A percentile compares a stretch with the other conserved stretches of the same genome.
Evolutionary conservation across 805 yeast species (phyloP).

Genomic region (Spathaspora arborariae): DNA sequence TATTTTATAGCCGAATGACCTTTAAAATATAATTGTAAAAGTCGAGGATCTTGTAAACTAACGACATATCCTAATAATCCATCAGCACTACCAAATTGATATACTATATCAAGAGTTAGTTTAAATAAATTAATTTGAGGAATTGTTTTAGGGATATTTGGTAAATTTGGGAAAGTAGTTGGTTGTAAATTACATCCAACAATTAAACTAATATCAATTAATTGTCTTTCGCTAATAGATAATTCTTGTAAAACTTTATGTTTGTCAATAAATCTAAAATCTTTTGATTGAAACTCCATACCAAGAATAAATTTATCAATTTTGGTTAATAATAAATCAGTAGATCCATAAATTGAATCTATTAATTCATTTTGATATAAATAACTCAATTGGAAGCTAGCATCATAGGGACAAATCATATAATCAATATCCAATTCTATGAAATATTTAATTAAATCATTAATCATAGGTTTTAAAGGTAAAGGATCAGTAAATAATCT

Average conservation of each 20-base stretch:
- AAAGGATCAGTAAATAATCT: conserved; percentile 50
- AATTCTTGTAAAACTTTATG: conserved; percentile 57
- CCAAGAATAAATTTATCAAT: conserved; percentile 71
- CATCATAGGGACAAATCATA: conserved; percentile 76
- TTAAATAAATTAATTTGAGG: conserved; percentile 39
- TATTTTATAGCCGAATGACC: conserved; percentile 67
- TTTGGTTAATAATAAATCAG: conserved; percentile 64
- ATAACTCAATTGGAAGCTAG: conserved; percentile 78
- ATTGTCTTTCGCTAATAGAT: conserved; percentile 57
- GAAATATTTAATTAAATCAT: conserved; percentile 57
- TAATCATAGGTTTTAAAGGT: conserved; percentile 46
- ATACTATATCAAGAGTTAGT: conserved; percentile 36
- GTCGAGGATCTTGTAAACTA: conserved; percentile 41
- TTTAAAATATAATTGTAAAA: conserved; percentile 53
- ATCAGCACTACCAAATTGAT: conserved; percentile 22
- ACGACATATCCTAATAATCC: conserved; percentile 45
- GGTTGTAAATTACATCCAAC: conserved; percentile 80
- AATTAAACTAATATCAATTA: conserved; percentile 71
- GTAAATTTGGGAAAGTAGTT: conserved; percentile 50
- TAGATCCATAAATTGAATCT: conserved; percentile 80
- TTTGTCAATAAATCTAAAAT: conserved; percentile 65
- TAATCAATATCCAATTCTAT: conserved; percentile 55
- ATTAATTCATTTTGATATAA: conserved; percentile 52
- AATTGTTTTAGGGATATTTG: conserved; percentile 40
- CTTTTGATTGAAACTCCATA: conserved; percentile 62